Conservation (phyloP, 2,329 filamentous ascomycete genomes). For the Aspergillus udagawae region DNA sequence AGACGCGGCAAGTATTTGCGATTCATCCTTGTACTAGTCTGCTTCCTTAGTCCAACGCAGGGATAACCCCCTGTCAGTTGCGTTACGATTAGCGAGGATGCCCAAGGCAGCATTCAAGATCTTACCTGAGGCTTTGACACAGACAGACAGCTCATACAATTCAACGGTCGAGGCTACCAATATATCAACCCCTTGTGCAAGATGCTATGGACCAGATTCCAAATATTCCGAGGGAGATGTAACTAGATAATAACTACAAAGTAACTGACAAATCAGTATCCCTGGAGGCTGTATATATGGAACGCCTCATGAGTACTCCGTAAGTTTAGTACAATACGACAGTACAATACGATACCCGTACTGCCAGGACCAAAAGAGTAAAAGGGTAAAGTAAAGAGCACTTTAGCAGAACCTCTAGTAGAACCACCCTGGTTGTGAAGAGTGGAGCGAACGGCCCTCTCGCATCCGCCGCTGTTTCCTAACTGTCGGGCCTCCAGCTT, state of each 20-base stretch:
- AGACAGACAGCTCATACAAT: neutral
- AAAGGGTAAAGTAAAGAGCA: slow-evolving; percentile 10
- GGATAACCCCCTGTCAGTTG: slow-evolving; percentile 24
- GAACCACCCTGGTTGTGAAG: slow-evolving; percentile 6
- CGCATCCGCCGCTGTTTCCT: slow-evolving; percentile 33
- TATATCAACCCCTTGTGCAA: neutral
- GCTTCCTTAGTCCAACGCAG: slow-evolving; percentile 15
- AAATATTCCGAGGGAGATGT: neutral
- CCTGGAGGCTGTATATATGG: neutral
- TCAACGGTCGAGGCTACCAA: neutral
- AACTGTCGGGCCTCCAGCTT: slow-evolving; percentile 29
- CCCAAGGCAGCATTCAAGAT: neutral
- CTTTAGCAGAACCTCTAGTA: neutral
- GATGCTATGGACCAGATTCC: neutral
- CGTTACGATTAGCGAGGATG: slow-evolving; percentile 6
- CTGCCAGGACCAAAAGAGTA: neutral
- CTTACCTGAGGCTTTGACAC: neutral
- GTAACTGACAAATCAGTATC: neutral
- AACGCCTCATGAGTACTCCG: neutral
- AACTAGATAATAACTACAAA: neutral
- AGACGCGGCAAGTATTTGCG: slow-evolving; percentile 30
- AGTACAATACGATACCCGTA: neutral
- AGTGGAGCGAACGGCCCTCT: slow-evolving; percentile 33
- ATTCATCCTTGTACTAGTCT: slow-evolving; percentile 25
- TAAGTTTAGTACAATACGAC: neutral